Conservation (phyloP, 108 stramenopile species). For the Cyclotella kingstonii region DNA sequence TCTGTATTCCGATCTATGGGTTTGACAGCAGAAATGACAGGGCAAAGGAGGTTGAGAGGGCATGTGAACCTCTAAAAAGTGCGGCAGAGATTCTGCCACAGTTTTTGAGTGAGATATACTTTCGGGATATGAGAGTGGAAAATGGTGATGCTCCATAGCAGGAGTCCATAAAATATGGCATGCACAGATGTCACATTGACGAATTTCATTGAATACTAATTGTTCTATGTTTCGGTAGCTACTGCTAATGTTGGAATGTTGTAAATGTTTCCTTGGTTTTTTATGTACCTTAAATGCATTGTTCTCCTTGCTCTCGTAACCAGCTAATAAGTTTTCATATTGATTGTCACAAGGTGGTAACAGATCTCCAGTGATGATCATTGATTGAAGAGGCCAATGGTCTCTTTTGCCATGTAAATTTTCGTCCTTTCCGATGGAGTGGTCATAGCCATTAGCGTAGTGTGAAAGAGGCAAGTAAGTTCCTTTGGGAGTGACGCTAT, state of each 20-base stretch:
- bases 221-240: too few species aligned
- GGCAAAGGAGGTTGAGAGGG: slow-evolving; percentile 16
- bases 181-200: slow-evolving; percentile 42
- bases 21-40: slow-evolving; percentile 27
- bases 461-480: slow-evolving; percentile 2
- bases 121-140: slow-evolving; percentile 4
- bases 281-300: too few species aligned
- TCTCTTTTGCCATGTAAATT: too few species aligned
- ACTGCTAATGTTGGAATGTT: too few species aligned
- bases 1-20: neutral
- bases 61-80: slow-evolving; percentile 27
- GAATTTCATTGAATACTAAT: slow-evolving; percentile 32
- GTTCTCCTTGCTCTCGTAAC: too few species aligned
- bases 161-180: slow-evolving; percentile 18
- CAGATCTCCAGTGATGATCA: slow-evolving; percentile 10
- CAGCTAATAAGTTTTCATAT: neutral
- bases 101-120: slow-evolving; percentile 5
- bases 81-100: slow-evolving; percentile 26
- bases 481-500: slow-evolving; percentile 5
- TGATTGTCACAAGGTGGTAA: neutral
- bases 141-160: neutral
- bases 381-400: slow-evolving; percentile 5
- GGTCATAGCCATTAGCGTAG: neutral
- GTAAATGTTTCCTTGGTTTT: too few species aligned
- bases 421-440: neutral